Conservation (phyloP, 2,329 filamentous ascomycete species). For the Epichloe coenophiala region DNA sequence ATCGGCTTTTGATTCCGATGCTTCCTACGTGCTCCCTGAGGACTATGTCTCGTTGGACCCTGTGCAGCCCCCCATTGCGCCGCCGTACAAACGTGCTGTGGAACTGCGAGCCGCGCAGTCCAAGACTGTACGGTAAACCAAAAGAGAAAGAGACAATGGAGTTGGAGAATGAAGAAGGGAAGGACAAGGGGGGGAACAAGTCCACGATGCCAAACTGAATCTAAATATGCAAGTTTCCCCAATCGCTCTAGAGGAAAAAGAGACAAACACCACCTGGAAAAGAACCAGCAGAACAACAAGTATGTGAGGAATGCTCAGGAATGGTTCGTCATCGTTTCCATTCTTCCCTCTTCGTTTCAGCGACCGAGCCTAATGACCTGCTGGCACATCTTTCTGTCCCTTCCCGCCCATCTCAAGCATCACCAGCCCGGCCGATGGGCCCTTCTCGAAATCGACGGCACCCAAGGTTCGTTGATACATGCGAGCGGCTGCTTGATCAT, state of each 20-base stretch:
- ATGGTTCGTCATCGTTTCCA: not conserved
- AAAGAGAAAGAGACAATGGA: not conserved
- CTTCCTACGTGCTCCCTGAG: conserved; percentile 79
- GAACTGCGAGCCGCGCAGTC: conserved; percentile 44
- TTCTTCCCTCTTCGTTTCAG: not conserved
- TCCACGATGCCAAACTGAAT: not conserved
- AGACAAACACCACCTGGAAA: not conserved
- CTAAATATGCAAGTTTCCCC: not conserved
- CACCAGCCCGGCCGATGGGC: conserved; percentile 24
- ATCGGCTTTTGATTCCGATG: conserved; percentile 89
- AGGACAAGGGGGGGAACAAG: not conserved
- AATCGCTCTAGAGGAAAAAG: not conserved
- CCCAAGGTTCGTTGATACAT: conserved; percentile 36
- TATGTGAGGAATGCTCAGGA: not conserved
- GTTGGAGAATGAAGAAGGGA: not conserved
- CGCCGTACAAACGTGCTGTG: conserved; percentile 82
- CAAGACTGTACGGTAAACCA: conserved; percentile 9
- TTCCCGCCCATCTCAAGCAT: conserved; percentile 28
- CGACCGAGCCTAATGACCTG: conserved; percentile 13
- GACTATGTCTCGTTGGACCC: conserved; percentile 81
- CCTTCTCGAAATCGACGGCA: conserved; percentile 29
- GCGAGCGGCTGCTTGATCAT: conserved; percentile 22
- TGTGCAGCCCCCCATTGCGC: conserved; percentile 92
- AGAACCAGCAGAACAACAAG: not conserved
- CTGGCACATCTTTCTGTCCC: conserved; percentile 21